A percentile compares a stretch with the other conserved stretches of the same genome.
Evolutionary conservation across 2,329 filamentous ascomycete genomes (phyloP).

Genomic region (Aspergillus neoniger): DNA sequence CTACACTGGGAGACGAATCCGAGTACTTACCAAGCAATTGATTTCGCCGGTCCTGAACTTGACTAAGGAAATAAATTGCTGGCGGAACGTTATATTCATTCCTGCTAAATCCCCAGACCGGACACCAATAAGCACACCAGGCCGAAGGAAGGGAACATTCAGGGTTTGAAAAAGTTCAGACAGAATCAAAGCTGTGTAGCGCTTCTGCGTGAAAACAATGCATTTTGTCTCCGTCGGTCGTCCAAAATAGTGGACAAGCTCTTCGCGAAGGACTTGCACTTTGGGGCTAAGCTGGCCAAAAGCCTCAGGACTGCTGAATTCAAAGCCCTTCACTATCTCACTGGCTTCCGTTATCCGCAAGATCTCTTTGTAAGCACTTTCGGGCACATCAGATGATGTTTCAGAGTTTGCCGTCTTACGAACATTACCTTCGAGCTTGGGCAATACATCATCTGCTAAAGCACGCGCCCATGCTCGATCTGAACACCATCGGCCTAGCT

Average conservation of each 20-base stretch:
- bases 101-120: constrained; percentile 55
- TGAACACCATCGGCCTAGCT: constrained; percentile 80
- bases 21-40: constrained; percentile 53
- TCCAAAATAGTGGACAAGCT: constrained; percentile 65
- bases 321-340: constrained; percentile 56
- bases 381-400: constrained; percentile 14
- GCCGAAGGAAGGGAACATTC: constrained; percentile 59
- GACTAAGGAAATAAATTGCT: constrained; percentile 73
- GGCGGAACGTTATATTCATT: constrained; percentile 66
- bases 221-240: constrained; percentile 63
- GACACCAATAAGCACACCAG: constrained; percentile 66
- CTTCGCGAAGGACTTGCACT: constrained; percentile 62
- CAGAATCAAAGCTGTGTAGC: constrained; percentile 75
- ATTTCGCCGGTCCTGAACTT: constrained; percentile 62
- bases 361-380: constrained; percentile 56
- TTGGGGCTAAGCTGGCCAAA: constrained; percentile 68
- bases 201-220: constrained; percentile 83
- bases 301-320: constrained; percentile 44
- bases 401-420: constrained; percentile 16
- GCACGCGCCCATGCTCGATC: constrained; percentile 77
- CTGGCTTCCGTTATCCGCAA: constrained; percentile 61
- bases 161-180: constrained; percentile 66
- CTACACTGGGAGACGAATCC: neutral
- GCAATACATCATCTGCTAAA: constrained; percentile 63
- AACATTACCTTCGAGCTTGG: constrained; percentile 60